A percentile compares a stretch with the other conserved stretches of the same genome.
phyloP scores from a whole-genome alignment of 495 filamentous ascomycete genomes.

The Darksidea phi region DNA sequence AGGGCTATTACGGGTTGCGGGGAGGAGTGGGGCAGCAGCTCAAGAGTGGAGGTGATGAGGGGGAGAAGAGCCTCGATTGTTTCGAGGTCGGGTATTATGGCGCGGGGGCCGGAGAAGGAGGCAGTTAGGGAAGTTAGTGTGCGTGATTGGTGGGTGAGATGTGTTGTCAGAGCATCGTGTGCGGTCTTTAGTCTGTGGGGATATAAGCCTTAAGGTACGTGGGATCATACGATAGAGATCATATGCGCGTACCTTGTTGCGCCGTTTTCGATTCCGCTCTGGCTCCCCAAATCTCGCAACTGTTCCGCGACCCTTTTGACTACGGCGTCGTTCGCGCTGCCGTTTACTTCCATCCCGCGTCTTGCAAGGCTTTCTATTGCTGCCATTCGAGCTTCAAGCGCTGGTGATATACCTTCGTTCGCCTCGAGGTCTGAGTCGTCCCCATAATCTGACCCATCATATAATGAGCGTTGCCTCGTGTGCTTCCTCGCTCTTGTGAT shows the following conservation, averaged over 20 bases:
- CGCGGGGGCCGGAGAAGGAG: constrained; percentile 60
- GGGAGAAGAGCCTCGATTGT: constrained; percentile 49
- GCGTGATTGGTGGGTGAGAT: constrained; percentile 81
- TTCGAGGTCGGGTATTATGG: constrained; percentile 49
- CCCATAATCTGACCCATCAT: constrained; percentile 60
- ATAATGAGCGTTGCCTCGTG: constrained; percentile 52
- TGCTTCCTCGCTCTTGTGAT: constrained; percentile 46
- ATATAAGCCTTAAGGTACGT: neutral
- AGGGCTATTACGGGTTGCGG: constrained; percentile 72
- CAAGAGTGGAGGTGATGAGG: constrained; percentile 51
- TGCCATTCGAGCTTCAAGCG: constrained; percentile 71
- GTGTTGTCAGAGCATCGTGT: constrained; percentile 78
- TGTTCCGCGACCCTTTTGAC: constrained; percentile 70
- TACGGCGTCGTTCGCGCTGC: constrained; percentile 64
- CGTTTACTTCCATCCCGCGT: constrained; percentile 70
- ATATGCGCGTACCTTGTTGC: constrained; percentile 65
- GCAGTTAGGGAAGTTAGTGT: constrained; percentile 77
- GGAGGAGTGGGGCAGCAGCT: constrained; percentile 56
- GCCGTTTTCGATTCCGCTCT: constrained; percentile 75
- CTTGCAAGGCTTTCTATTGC: constrained; percentile 72
- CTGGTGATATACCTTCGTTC: constrained; percentile 65
- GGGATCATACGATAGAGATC: neutral
- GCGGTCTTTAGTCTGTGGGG: constrained; percentile 73
- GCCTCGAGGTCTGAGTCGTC: constrained; percentile 71
- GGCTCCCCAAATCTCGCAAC: constrained; percentile 76